A percentile compares a stretch with the other conserved stretches of the same genome.
phyloP scores from a whole-genome alignment of 805 yeast genomes.

The Blastobotrys robertii region DNA sequence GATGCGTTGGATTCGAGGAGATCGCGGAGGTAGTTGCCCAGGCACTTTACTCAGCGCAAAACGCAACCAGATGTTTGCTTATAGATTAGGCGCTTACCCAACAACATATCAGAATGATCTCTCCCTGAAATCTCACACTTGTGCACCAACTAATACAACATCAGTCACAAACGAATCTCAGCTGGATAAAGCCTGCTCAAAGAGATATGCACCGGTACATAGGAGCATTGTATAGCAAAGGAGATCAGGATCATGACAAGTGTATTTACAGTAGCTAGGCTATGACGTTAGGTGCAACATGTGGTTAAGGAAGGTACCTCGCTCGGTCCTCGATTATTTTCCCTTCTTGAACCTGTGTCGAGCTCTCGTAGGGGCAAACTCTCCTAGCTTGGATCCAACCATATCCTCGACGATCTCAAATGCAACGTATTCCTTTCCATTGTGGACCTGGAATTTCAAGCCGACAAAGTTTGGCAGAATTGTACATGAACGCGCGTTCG shows the following conservation, averaged over 20 bases:
- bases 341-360: conserved; percentile 57
- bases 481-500: conserved; percentile 93
- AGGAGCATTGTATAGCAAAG: background rate
- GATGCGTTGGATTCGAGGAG: conserved; percentile 26
- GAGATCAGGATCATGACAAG: background rate
- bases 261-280: background rate
- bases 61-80: no score
- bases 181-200: no score
- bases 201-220: background rate
- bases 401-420: conserved; percentile 83
- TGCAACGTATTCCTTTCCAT: conserved; percentile 89
- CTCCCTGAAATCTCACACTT: no score
- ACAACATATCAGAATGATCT: no score
- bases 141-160: no score
- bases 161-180: no score
- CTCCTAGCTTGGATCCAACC: conserved; percentile 95
- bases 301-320: background rate
- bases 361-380: conserved; percentile 90
- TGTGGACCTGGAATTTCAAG: conserved; percentile 85
- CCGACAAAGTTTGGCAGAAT: conserved; percentile 95
- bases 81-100: no score
- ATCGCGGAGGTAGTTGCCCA: no score
- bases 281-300: no score
- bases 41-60: no score
- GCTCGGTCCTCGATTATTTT: conserved; percentile 11